Conservation (phyloP, 2,329 filamentous ascomycete species). For the Fusarium palustre region DNA sequence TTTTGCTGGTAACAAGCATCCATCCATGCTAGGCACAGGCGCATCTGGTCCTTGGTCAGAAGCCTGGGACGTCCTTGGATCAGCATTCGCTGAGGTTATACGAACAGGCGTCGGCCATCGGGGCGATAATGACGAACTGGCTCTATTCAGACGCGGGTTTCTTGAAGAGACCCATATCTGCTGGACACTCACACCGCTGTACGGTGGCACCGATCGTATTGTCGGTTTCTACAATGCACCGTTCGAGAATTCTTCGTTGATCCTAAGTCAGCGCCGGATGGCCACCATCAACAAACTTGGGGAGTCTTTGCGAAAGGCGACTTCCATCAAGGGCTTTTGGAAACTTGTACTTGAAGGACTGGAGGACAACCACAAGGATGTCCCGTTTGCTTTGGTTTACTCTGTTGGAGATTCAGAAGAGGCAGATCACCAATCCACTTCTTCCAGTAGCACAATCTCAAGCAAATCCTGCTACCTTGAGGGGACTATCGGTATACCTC, state of each 20-base stretch:
- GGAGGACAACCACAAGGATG: slow-evolving; percentile 52
- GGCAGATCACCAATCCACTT: slow-evolving; percentile 50
- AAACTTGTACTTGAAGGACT: slow-evolving; percentile 49
- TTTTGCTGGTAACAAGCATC: slow-evolving; percentile 72
- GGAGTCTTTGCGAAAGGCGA: slow-evolving; percentile 48
- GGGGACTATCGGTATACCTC: slow-evolving; percentile 52
- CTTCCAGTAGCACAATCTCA: slow-evolving; percentile 53
- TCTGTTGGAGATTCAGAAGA: slow-evolving; percentile 55
- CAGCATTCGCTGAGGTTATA: slow-evolving; percentile 52
- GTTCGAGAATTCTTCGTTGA: no score
- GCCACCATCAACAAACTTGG: slow-evolving; percentile 51
- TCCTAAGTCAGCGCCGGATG: slow-evolving; percentile 51
- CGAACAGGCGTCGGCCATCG: slow-evolving; percentile 51
- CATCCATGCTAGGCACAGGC: slow-evolving; percentile 68
- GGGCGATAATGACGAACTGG: slow-evolving; percentile 51
- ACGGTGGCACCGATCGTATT: slow-evolving; percentile 52
- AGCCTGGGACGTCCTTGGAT: slow-evolving; percentile 50
- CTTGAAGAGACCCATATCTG: slow-evolving; percentile 56
- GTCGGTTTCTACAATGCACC: slow-evolving; percentile 56
- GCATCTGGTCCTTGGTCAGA: slow-evolving; percentile 69
- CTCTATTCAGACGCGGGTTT: slow-evolving; percentile 51
- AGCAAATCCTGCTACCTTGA: slow-evolving; percentile 53
- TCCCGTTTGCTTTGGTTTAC: slow-evolving; percentile 57
- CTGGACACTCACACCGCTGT: slow-evolving; percentile 55
- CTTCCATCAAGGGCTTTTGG: slow-evolving; percentile 54